A percentile compares a stretch with the other conserved stretches of the same genome.
Evolutionary conservation across 2,329 filamentous ascomycete genomes (phyloP).

Genomic region (Colletotrichum lindemuthianum): DNA sequence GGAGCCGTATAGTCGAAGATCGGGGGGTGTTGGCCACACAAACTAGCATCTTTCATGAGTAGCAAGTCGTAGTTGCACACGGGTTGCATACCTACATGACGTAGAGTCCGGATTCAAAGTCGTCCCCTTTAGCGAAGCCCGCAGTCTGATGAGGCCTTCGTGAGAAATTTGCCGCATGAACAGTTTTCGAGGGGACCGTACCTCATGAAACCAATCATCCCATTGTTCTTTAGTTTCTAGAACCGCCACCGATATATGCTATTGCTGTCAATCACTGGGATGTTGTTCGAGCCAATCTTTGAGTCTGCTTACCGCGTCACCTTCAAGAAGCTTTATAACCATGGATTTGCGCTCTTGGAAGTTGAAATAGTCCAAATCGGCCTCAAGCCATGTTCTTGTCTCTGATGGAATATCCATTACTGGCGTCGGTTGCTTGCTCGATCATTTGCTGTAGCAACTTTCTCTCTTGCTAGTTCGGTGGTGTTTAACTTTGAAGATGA

Average conservation of each 20-base stretch:
- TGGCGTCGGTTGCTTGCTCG: too few relatives aligned
- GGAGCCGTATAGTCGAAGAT: not conserved
- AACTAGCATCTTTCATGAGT: not conserved
- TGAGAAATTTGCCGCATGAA: too few relatives aligned
- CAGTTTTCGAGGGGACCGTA: constrained; percentile 1
- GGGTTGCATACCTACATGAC: not conserved
- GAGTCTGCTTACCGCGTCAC: not conserved
- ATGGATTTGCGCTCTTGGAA: constrained; percentile 1
- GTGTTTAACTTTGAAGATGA: too few relatives aligned
- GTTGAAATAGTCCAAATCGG: not conserved
- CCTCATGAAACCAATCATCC: constrained; percentile 12
- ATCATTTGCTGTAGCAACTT: too few relatives aligned
- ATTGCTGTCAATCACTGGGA: too few relatives aligned
- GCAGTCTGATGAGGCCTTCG: too few relatives aligned
- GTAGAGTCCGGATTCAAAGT: too few relatives aligned
- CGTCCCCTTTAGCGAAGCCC: too few relatives aligned
- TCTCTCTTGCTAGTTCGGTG: too few relatives aligned
- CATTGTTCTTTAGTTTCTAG: constrained; percentile 15
- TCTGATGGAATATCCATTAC: constrained; percentile 10
- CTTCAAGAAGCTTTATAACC: not conserved
- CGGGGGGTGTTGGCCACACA: constrained; percentile 2
- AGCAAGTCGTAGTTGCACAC: not conserved
- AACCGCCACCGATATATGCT: not conserved
- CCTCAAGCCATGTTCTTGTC: not conserved
- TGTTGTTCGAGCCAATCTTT: too few relatives aligned